Percentiles rank a stretch among this genome's conserved stretches.
Conservation (phyloP, 2,329 filamentous ascomycete genomes). For the Lachnellula willkommii region DNA sequence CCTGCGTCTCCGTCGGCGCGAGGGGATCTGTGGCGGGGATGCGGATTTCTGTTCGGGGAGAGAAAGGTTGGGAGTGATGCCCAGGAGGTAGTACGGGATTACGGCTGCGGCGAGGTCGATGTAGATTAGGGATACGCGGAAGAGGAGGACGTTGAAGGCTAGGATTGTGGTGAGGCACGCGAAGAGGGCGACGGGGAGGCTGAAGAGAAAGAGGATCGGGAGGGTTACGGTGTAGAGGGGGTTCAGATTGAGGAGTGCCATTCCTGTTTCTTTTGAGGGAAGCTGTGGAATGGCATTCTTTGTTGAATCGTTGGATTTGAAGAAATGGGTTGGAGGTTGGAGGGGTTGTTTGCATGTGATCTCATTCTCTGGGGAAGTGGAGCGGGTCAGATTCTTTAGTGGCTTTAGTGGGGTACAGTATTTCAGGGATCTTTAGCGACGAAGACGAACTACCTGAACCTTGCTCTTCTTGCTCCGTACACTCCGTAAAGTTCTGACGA, state of each 20-base stretch:
- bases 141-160: constrained; percentile 55
- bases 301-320: background rate
- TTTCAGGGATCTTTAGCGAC: background rate
- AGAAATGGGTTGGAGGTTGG: background rate
- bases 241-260: constrained; percentile 44
- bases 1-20: constrained; percentile 15
- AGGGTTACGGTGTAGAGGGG: constrained; percentile 52
- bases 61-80: constrained; percentile 5
- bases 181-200: constrained; percentile 57
- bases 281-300: constrained; percentile 1
- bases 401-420: background rate
- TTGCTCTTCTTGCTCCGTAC: background rate
- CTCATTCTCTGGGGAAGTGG: background rate
- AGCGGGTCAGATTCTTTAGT: background rate
- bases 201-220: constrained; percentile 57
- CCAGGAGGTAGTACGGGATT: constrained; percentile 48
- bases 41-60: background rate
- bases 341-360: constrained; percentile 5
- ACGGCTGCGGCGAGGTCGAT: constrained; percentile 56
- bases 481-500: background rate
- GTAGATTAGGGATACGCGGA: constrained; percentile 58
- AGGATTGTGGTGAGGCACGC: constrained; percentile 59
- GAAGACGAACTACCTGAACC: background rate
- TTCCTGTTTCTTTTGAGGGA: constrained; percentile 23
- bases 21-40: constrained; percentile 6